Percentiles rank a stretch among this genome's conserved stretches.
These are phyloP conservation scores for Isoetes taiwanensis DNA, from an alignment of 75 land plant genomes.

Conservation along the genomic window DNA sequence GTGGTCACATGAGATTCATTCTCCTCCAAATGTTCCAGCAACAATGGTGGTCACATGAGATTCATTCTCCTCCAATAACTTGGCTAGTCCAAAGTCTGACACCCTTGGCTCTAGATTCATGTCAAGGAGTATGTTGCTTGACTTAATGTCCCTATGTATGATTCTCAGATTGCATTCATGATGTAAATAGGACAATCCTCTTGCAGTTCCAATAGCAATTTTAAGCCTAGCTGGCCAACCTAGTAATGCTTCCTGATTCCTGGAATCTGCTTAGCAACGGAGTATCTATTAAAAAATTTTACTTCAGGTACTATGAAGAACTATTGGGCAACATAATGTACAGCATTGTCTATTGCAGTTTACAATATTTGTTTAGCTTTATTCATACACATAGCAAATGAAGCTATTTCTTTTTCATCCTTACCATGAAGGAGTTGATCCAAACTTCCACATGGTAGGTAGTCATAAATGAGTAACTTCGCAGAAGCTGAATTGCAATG, in stretches of 20 bases:
- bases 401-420: not conserved
- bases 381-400: no score
- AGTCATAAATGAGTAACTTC: not conserved
- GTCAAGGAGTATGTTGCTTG: constrained; percentile 7
- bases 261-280: not conserved
- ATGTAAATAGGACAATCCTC: not conserved
- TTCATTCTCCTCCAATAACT: constrained; percentile 2
- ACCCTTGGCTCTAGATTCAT: not conserved
- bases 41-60: not conserved
- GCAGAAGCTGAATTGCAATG: not conserved
- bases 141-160: not conserved
- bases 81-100: constrained; percentile 1
- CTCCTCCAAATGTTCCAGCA: constrained; percentile 8
- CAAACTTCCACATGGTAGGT: not conserved
- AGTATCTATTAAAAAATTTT: not conserved
- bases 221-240: not conserved
- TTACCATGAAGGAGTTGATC: constrained; percentile 5
- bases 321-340: no score
- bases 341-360: not conserved
- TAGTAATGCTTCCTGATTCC: not conserved
- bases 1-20: no score
- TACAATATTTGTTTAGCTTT: not conserved
- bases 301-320: not conserved
- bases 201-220: not conserved
- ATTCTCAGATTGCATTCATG: not conserved